Evolutionary conservation across 2,329 filamentous ascomycete species (phyloP).

Genomic region (Sarocladium kiliense): DNA sequence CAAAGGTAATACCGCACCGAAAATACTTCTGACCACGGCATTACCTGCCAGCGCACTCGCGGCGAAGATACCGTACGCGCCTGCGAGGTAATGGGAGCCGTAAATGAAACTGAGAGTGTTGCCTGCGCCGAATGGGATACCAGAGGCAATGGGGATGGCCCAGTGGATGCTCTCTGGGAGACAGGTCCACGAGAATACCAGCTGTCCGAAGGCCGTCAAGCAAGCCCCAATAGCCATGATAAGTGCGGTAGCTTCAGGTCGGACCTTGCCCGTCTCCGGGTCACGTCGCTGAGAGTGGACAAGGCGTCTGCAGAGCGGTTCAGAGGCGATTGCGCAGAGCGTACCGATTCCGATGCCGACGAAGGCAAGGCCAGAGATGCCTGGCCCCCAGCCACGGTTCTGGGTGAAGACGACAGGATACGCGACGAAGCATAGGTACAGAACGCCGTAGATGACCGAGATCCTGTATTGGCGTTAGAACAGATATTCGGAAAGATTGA

Average conservation of each 20-base stretch:
- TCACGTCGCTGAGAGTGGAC: conserved; percentile 74
- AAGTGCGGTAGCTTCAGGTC: conserved; percentile 76
- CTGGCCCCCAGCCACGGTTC: conserved; percentile 69
- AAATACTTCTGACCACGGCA: conserved; percentile 63
- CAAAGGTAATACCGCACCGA: conserved; percentile 75
- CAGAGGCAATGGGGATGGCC: conserved; percentile 73
- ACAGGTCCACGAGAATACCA: conserved; percentile 86
- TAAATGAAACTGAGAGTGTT: conserved; percentile 81
- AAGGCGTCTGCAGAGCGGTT: conserved; percentile 69
- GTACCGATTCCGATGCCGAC: conserved; percentile 62
- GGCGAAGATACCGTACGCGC: conserved; percentile 75
- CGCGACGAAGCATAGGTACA: conserved; percentile 87
- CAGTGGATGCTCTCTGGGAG: conserved; percentile 73
- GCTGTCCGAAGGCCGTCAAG: conserved; percentile 69
- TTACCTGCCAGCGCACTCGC: conserved; percentile 79
- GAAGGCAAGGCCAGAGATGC: conserved; percentile 73
- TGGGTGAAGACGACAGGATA: conserved; percentile 80
- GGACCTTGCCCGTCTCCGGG: conserved; percentile 65
- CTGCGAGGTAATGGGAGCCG: conserved; percentile 71
- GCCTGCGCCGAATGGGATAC: conserved; percentile 72
- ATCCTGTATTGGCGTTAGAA: conserved; percentile 44
- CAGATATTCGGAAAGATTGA: neutral
- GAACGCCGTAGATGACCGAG: conserved; percentile 77
- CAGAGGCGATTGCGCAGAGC: conserved; percentile 54
- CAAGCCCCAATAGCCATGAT: conserved; percentile 75